phyloP scores from a whole-genome alignment of 495 filamentous ascomycete species.

The Hypoxylon perforatum region DNA sequence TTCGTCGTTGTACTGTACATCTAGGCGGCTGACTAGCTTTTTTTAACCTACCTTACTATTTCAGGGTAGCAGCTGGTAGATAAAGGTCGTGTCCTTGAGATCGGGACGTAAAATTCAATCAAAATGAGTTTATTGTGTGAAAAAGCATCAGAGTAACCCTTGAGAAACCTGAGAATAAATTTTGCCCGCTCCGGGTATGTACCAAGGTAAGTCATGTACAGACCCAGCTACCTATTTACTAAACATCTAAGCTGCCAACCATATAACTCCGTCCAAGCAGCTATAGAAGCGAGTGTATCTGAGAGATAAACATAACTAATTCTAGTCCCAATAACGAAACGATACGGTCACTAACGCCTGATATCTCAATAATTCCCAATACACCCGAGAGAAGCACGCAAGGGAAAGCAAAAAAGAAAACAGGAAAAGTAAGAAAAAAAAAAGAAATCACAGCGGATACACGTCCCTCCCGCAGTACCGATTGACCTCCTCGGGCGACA shows the following conservation, averaged over 20 bases:
- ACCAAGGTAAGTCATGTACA: background rate
- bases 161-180: background rate
- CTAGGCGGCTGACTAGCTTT: constrained; percentile 23
- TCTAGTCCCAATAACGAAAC: too few species aligned
- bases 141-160: background rate
- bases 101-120: constrained; percentile 12
- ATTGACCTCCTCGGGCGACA: constrained; percentile 18
- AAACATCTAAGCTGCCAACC: too few species aligned
- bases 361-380: too few species aligned
- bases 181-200: too few species aligned
- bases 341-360: constrained; percentile 4
- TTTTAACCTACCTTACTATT: constrained; percentile 28
- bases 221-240: background rate
- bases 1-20: constrained; percentile 33
- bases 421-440: background rate
- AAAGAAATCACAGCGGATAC: background rate
- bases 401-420: background rate
- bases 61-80: constrained; percentile 38
- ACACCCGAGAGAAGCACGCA: too few species aligned
- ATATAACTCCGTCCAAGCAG: too few species aligned
- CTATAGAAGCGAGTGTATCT: too few species aligned
- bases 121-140: constrained; percentile 6
- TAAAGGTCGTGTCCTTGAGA: constrained; percentile 14
- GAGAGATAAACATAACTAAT: too few species aligned
- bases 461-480: constrained; percentile 12